phyloP scores from a whole-genome alignment of 1,284 basidiomycete species.

The Cryptococcus floricola region DNA sequence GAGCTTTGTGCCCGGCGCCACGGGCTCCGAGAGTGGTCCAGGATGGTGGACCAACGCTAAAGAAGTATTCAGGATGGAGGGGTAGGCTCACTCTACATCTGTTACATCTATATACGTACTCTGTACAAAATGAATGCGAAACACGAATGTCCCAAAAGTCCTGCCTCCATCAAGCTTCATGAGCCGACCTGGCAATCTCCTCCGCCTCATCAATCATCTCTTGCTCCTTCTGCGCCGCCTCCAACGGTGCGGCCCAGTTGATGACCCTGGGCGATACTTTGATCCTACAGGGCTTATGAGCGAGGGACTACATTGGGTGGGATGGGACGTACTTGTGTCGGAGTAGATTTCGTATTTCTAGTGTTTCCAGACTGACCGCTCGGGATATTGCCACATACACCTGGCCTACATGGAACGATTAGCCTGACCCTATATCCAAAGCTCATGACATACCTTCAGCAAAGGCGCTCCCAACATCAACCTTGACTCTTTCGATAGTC shows the following conservation, averaged over 20 bases:
- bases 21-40: constrained; percentile 62
- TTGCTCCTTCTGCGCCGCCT: constrained; percentile 23
- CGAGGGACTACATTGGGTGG: not conserved
- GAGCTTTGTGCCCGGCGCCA: constrained; percentile 64
- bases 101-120: too few relatives aligned
- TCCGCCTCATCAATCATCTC: constrained; percentile 19
- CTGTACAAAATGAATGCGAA: too few relatives aligned
- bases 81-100: not conserved
- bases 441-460: constrained; percentile 22
- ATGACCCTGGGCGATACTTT: constrained; percentile 22
- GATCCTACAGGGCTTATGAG: constrained; percentile 10
- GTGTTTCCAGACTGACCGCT: constrained; percentile 29
- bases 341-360: constrained; percentile 28
- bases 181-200: not conserved
- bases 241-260: constrained; percentile 22
- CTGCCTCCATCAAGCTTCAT: too few relatives aligned
- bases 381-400: constrained; percentile 41
- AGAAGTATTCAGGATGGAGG: constrained; percentile 70
- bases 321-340: constrained; percentile 15
- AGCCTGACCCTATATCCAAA: not conserved
- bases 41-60: constrained; percentile 68
- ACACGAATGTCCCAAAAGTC: too few relatives aligned
- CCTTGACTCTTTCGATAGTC: constrained; percentile 71
- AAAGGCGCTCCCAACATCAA: constrained; percentile 70
- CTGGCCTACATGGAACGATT: constrained; percentile 20